Evolutionary conservation across 495 filamentous ascomycete species (phyloP), one percentile per base, ranked within the genome.

Genomic region (Aspergillus biplanus): DNA sequence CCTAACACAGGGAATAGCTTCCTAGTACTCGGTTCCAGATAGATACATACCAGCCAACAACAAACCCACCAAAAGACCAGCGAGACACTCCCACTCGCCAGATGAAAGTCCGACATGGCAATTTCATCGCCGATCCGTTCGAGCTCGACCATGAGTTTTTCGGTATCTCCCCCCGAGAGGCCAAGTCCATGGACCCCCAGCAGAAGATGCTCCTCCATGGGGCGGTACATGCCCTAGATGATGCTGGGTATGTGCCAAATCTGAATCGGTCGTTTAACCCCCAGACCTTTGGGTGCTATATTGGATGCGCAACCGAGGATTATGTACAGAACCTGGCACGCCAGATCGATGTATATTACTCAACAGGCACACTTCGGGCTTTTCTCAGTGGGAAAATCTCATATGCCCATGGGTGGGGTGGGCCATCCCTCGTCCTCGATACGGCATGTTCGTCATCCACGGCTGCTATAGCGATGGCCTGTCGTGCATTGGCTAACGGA

Each of bases 391-490:
- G 67, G 3, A 78, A 74, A 86, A 66, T 89, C 82, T 81, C 80
- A 57, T 86, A 86, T 67, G 84, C 86, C 68, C 89, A 92, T 65
- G 87, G 87, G 52, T 91, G 91, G 67, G 81, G 78, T 39, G 90
- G 91, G 0, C 89, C 90, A 0, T 90, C 86, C 58, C 82, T 86
- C 71, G 89, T 82, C 63, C 78, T 92, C 33, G 91, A 94, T 68
- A 92, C 91, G 0, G 91, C 90, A n/a, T 94, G 91, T 69, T 92
- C 88, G 7, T 89, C 84, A 4, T 55, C 62, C 16, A 33, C 86
- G 81, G 61, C 79, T 86, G 60, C 67, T 11, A 58, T 69, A 7
- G 86, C 90, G 58, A 27, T 72, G 9, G 89, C 89, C 13, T 89
- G 88, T 73, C 84, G 82, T 7, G 78, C 89, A 0, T 78, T 92